Conservation (phyloP, 805 yeast species). For the Sugiyamaella qingdaonensis region DNA sequence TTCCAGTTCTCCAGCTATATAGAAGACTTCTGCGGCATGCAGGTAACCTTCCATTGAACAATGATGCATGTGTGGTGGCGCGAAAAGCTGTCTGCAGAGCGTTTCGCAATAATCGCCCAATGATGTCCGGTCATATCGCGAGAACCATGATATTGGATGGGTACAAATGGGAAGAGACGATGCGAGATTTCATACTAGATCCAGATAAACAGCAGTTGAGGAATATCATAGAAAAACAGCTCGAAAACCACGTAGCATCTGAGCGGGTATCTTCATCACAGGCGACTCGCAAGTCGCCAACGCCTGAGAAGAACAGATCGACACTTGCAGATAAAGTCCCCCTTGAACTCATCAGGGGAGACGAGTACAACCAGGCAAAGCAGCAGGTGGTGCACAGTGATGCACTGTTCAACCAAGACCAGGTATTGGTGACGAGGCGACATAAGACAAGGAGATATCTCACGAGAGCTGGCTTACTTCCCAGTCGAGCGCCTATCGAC, state of each 20-base stretch:
- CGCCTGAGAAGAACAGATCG: background rate
- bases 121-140: constrained; percentile 14
- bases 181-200: constrained; percentile 8
- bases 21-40: constrained; percentile 12
- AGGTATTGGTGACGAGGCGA: constrained; percentile 5
- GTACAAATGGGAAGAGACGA: constrained; percentile 11
- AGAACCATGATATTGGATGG: constrained; percentile 8
- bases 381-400: background rate
- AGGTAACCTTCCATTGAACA: constrained; percentile 9
- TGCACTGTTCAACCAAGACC: background rate
- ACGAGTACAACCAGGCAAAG: constrained; percentile 2
- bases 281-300: background rate
- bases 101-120: constrained; percentile 4
- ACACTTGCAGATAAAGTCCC: background rate
- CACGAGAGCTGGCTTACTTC: background rate
- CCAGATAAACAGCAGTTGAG: background rate
- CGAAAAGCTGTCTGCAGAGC: background rate
- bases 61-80: background rate
- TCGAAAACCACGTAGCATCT: background rate
- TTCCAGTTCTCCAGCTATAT: constrained; percentile 12
- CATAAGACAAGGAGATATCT: constrained; percentile 5
- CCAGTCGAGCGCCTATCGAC: constrained; percentile 7
- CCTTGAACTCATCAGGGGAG: background rate
- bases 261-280: background rate
- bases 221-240: background rate